Evolutionary conservation across 1,139 yeast species (phyloP).

Genomic region (Hansenula lynferdii): DNA sequence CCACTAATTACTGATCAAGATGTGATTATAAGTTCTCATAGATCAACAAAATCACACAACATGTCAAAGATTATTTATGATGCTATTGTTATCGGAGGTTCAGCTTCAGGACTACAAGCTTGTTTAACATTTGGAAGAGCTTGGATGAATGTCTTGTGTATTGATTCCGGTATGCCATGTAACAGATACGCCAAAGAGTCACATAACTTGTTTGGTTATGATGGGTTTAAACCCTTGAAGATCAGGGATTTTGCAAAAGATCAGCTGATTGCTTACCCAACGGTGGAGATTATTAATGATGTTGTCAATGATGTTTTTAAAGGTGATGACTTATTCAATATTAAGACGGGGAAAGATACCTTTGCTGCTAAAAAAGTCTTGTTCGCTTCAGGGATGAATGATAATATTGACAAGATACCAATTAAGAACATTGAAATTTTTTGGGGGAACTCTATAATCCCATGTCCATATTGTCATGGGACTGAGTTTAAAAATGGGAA

Average conservation of each 20-base stretch:
- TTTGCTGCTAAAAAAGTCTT: constrained; percentile 1
- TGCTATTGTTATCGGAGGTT: constrained; percentile 8
- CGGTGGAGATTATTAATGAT: constrained; percentile 1
- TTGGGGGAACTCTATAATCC: constrained; percentile 7
- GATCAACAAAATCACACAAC: no score
- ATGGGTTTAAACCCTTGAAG: constrained; percentile 4
- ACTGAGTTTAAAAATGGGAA: constrained; percentile 3
- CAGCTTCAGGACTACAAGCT: constrained; percentile 6
- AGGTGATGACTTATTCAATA: background rate
- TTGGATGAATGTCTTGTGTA: constrained; percentile 3
- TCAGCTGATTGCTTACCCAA: constrained; percentile 2
- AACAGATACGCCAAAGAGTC: constrained; percentile 7
- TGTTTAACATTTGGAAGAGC: constrained; percentile 5
- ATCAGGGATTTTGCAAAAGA: constrained; percentile 1
- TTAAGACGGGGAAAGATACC: background rate
- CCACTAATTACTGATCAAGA: no score
- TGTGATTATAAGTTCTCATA: no score
- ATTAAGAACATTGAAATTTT: constrained; percentile 3
- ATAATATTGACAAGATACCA: constrained; percentile 2
- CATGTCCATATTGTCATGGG: constrained; percentile 8
- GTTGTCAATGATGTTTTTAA: background rate
- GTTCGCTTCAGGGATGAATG: constrained; percentile 4
- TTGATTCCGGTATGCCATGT: constrained; percentile 6
- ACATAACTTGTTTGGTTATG: constrained; percentile 5
- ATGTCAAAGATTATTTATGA: constrained; percentile 4